Evolutionary conservation across 352 stramenopile genomes (phyloP), one percentile per base, ranked within the genome.

Genomic region (Globisporangium ultimum): DNA sequence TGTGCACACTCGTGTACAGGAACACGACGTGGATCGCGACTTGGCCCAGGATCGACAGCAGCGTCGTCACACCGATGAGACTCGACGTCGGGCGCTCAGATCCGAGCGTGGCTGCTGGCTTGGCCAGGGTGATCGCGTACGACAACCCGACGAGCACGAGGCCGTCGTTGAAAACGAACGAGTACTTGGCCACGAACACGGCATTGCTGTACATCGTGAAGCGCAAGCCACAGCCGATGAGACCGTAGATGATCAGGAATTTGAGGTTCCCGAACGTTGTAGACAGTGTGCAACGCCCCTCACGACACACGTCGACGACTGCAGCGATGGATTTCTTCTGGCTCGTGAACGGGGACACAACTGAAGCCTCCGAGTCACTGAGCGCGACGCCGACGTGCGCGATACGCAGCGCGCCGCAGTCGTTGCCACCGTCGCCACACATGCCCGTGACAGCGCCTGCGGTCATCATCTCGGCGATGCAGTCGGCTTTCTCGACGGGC

Each of bases 231-330:
- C 69, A 84, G 17, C 76, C 66, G 28, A 95, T 76, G 71, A 96
- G 63, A 20, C 89, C 89, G 65, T 97, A 97, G 61, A 96, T 84
- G 48, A 97, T 81, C 48, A 96, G 72, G 58, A 91, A 95, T 66
- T 96, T 97, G 64, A 97, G 82, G 15, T 70, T 79, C 14, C 70
- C 76, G 41, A 97, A 91, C 28, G 88, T 92, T 17, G 87, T 96
- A 2, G 89, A 76, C 21, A 97, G 53, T 50, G 80, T 82, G 72
- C 88, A 95, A 10, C 89, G 82, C 34, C 91, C 91, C 71, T 97
- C 91, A 49, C 72, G 77, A 13, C 89, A 82, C 28, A 97, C 61
- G 62, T 96, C 87, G 7, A 90, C 68, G 22, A 97, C 89, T 32
- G 81, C 88, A 20, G 67, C 67, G 55, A 97, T 85, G 12, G 63